Percentiles rank a stretch among this genome's conserved stretches.
phyloP scores from a whole-genome alignment of 164 flowering plant species.

The Pachysandra terminalis region DNA sequence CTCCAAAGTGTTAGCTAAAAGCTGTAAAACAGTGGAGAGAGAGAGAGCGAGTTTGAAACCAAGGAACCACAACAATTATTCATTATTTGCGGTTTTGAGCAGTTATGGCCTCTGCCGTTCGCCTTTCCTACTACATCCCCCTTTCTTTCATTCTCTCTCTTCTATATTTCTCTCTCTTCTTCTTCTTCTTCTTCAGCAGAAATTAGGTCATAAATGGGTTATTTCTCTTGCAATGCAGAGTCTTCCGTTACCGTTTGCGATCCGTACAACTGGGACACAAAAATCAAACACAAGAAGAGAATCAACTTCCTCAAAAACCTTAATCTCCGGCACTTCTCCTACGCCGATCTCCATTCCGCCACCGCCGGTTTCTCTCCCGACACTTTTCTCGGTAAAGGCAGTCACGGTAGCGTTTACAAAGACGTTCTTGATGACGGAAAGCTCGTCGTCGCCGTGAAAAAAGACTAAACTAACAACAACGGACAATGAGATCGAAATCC shows the following conservation, averaged over 20 bases:
- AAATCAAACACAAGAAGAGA: constrained; percentile 2
- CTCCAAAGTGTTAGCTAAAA: neutral
- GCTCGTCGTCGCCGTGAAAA: constrained; percentile 49
- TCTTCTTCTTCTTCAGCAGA: neutral
- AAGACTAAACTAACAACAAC: constrained; percentile 6
- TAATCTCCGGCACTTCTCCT: constrained; percentile 34
- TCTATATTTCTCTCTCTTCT: too few species aligned
- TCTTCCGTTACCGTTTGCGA: constrained; percentile 61
- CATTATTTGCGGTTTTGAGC: neutral
- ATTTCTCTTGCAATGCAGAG: constrained; percentile 69
- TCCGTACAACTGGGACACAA: constrained; percentile 39
- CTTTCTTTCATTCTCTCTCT: neutral
- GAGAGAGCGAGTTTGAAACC: neutral
- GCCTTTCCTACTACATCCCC: too few species aligned
- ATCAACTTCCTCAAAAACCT: neutral
- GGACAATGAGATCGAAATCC: constrained; percentile 78
- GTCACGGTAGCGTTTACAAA: constrained; percentile 78
- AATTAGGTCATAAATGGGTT: constrained; percentile 41
- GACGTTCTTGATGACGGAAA: constrained; percentile 52
- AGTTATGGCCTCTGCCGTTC: neutral
- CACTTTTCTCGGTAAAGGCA: constrained; percentile 78
- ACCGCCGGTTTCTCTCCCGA: constrained; percentile 60
- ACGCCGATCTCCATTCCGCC: constrained; percentile 52
- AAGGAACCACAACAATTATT: neutral
- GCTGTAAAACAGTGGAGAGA: neutral